Evolutionary conservation across 768 basidiomycete genomes (phyloP), one percentile per base, ranked within the genome.

Genomic region (Roridomyces roridus): DNA sequence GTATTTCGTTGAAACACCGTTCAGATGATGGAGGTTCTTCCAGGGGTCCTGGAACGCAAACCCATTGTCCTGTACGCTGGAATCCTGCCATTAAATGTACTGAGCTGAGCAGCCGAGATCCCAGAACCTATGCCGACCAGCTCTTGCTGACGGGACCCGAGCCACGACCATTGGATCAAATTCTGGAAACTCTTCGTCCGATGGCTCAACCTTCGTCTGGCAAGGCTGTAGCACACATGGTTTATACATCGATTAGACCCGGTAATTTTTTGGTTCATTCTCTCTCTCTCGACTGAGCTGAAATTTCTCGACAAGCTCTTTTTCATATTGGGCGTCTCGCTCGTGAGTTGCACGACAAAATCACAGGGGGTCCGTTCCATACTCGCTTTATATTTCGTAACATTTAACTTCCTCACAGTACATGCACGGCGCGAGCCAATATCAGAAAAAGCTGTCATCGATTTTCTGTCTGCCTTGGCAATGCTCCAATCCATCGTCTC

Each of bases 271-370:
- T 18, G 2, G 2, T 34, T 24, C 20, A 8, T n/a, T 44, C 23
- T 18, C 10, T 6, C 20, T 35, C 45, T 24, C 21, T n/a, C 29
- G 6, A 41, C 9, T 12, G 20, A 14, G 46, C 25, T 29, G 14
- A 17, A 12, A 48, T 7, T 17, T 39, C 8, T 12, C 3, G 25
- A n/a, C 4, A 5, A 53, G 51, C 24, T 9, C 20, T 60, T 12
- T 60, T 47, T 18, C 59, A 55, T 48, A 26, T 52, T 15, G 34
- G 20, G 11, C 24, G 34, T 9, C 59, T 58, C 29, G 29, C 43
- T 23, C 60, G 56, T 14, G 60, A 62, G 10, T 39, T 58, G 7
- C 39, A 58, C 26, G 48, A 58, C 11, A 51, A 58, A 5, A 50
- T 62, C 9, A 26, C 37, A 10, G 56, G 60, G 42, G 58, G 58